A percentile compares a stretch with the other conserved stretches of the same genome.
Evolutionary conservation across 1,284 basidiomycete genomes (phyloP).

Genomic region (Rhodotorula sp.): DNA sequence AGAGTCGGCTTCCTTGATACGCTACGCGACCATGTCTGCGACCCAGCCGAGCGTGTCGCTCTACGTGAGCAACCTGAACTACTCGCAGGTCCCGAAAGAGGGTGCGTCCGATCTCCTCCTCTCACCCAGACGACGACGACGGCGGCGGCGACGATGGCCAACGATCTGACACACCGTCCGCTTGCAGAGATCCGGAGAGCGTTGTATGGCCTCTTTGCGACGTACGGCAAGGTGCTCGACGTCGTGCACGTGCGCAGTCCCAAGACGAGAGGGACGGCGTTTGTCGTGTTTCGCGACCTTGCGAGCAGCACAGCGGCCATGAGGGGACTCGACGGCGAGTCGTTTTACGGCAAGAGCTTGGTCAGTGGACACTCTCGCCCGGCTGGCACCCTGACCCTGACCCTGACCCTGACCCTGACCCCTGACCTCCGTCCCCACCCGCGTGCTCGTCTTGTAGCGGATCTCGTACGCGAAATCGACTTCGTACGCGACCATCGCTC

Average conservation of each 20-base stretch:
- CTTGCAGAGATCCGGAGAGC: constrained; percentile 69
- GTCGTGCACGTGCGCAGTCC: constrained; percentile 84
- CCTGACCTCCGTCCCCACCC: background rate
- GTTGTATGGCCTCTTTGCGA: constrained; percentile 85
- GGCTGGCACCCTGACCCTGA: too few relatives aligned
- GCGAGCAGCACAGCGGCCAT: constrained; percentile 84
- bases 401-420: background rate
- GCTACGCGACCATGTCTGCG: constrained; percentile 12
- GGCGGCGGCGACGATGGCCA: background rate
- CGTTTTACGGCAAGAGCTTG: constrained; percentile 88
- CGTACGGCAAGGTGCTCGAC: constrained; percentile 90
- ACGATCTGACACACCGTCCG: background rate
- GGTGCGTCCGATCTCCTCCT: constrained; percentile 48
- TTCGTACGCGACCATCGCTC: constrained; percentile 43
- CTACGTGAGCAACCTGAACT: constrained; percentile 89
- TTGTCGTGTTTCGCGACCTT: constrained; percentile 89
- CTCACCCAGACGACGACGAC: background rate
- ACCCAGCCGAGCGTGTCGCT: constrained; percentile 75
- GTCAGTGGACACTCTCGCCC: constrained; percentile 56
- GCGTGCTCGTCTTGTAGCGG: constrained; percentile 11
- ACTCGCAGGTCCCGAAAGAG: constrained; percentile 84
- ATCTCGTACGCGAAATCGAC: constrained; percentile 43
- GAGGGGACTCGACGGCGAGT: constrained; percentile 82
- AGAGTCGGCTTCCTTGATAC: background rate
- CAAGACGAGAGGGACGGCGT: constrained; percentile 92